Conservation (phyloP, 371 early-diverging fungal genomes). For the Chytridium lagenaria region DNA sequence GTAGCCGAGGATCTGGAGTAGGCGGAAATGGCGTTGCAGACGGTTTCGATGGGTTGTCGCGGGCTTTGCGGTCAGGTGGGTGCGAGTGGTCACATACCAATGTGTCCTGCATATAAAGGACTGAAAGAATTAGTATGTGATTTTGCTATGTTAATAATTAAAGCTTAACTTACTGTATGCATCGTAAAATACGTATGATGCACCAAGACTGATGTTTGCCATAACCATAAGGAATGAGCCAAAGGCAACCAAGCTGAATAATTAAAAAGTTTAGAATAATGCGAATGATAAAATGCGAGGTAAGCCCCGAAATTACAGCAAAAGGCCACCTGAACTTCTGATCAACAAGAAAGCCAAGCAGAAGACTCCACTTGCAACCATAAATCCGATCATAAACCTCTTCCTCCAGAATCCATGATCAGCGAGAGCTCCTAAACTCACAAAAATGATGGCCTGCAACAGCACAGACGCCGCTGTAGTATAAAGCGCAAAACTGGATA, state of each 20-base stretch:
- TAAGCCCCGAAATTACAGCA: not conserved
- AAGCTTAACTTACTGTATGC: slow-evolving; percentile 22
- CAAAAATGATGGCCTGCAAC: slow-evolving; percentile 66
- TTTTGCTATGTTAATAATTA: too few species aligned
- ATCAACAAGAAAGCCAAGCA: slow-evolving; percentile 18
- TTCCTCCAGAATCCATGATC: slow-evolving; percentile 58
- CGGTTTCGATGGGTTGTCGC: slow-evolving; percentile 13
- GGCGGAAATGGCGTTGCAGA: slow-evolving; percentile 30
- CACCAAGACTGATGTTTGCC: slow-evolving; percentile 27
- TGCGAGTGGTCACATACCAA: not conserved
- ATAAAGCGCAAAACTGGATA: slow-evolving; percentile 43
- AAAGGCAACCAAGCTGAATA: slow-evolving; percentile 9
- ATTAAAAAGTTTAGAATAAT: not conserved
- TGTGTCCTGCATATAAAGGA: not conserved
- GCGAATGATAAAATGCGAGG: not conserved
- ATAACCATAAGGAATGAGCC: slow-evolving; percentile 20
- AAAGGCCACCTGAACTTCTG: slow-evolving; percentile 4
- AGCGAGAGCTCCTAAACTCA: slow-evolving; percentile 64
- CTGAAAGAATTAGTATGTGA: not conserved
- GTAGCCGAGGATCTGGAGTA: slow-evolving; percentile 27
- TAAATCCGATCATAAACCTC: slow-evolving; percentile 33
- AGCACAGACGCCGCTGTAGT: slow-evolving; percentile 61
- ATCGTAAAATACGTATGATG: slow-evolving; percentile 33
- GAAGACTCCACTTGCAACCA: slow-evolving; percentile 14
- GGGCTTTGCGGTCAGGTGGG: not conserved